Evolutionary conservation across 768 basidiomycete genomes (phyloP), one percentile per base, ranked within the genome.

Genomic region (Auricularia cornea): DNA sequence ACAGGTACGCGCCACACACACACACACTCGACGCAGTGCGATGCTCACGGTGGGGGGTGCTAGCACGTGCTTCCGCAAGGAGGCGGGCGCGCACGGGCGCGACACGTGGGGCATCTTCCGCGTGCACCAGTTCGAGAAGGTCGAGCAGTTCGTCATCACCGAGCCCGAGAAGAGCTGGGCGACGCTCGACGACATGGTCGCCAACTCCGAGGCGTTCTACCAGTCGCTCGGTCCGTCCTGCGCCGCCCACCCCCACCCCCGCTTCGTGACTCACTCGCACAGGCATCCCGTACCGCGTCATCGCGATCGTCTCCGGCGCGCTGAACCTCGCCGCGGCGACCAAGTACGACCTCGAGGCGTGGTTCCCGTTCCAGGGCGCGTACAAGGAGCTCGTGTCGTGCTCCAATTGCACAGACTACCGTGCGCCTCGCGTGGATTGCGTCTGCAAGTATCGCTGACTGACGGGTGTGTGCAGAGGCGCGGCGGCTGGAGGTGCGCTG

Each of bases 61-160:
- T 14, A 38, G 35, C 35, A 98, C 96, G 18, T 98, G 96, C 75
- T 99, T 99, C 88, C 88, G 97, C 31, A 98, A 98, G 77, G 97
- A 99, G 78, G 97, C 97, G 2, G 97, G 97, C 35, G 90, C 94
- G 2, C 94, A 94, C 8, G 97, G 97, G 3, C 89, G 94, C 62
- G 97, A 99, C 69, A 98, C 96, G 82, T 98, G 97, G 94, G 97
- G 97, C 63, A 98, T 98, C 76, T 99, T 99, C 87, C 92, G 97
- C 28, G 96, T 99, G 62, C 97, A 99, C 73, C 97, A 99, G 76
- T 99, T 99, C 68, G 97, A 99, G 78, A 99, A 99, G 80, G 84
- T 99, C 60, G 97, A 99, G 73, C 87, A 98, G 80, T 98, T 98
- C 76, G 87, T 90, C 78, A 83, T 99, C 69, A 98, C 96, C 6